These are phyloP conservation scores for Kodamaea ohmeri DNA, from an alignment of 1,139 yeast species.

Conservation along the genomic window DNA sequence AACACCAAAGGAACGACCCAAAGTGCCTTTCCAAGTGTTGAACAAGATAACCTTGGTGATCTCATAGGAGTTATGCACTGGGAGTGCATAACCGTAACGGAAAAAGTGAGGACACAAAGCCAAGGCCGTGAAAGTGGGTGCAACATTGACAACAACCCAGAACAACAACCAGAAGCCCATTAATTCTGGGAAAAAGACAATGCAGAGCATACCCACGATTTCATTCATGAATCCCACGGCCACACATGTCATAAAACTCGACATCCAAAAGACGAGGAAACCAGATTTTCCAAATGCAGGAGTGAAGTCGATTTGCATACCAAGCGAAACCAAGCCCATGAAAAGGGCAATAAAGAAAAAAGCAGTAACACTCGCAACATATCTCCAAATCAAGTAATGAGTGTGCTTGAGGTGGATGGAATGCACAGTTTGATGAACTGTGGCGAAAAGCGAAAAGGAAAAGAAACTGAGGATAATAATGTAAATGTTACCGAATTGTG, in stretches of 20 bases:
- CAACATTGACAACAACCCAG: constrained; percentile 57
- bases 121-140: constrained; percentile 62
- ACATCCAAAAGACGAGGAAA: constrained; percentile 46
- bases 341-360: constrained; percentile 38
- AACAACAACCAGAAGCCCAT: constrained; percentile 57
- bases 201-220: constrained; percentile 32
- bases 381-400: constrained; percentile 34
- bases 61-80: constrained; percentile 59
- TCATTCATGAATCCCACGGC: constrained; percentile 45
- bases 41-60: constrained; percentile 56
- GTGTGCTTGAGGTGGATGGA: constrained; percentile 25
- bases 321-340: constrained; percentile 40
- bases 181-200: constrained; percentile 36
- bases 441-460: constrained; percentile 19
- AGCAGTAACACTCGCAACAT: constrained; percentile 27
- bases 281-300: constrained; percentile 41
- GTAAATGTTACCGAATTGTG: constrained; percentile 75
- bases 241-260: constrained; percentile 41
- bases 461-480: constrained; percentile 63
- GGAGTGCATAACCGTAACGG: constrained; percentile 64
- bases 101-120: constrained; percentile 52
- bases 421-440: constrained; percentile 14
- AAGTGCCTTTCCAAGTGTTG: constrained; percentile 50
- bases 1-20: constrained; percentile 60
- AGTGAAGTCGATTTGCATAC: constrained; percentile 42